A percentile compares a stretch with the other conserved stretches of the same genome.
Conservation (phyloP, 305 asterid species). For the Fraxinus dipetala region DNA sequence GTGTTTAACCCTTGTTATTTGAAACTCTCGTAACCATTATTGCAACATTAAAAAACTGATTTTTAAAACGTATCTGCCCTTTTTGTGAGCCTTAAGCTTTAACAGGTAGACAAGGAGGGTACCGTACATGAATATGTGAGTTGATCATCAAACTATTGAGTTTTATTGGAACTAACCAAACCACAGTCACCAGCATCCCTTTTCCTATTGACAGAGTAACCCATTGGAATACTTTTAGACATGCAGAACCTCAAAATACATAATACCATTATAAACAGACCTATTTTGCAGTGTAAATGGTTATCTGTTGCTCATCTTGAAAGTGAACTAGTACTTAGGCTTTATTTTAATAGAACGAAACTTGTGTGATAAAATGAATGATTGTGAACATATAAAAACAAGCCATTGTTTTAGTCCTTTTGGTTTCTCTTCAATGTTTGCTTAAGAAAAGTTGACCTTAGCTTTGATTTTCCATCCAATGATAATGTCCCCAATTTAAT, state of each 20-base stretch:
- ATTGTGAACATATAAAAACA: background rate
- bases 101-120: too few relatives aligned
- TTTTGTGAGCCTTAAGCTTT: too few relatives aligned
- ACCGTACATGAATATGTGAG: background rate
- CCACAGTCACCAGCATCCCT: too few relatives aligned
- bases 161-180: background rate
- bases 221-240: too few relatives aligned
- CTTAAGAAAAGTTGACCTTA: background rate
- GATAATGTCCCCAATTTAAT: constrained; percentile 2
- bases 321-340: background rate
- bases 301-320: background rate
- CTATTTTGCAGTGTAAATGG: background rate
- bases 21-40: too few relatives aligned
- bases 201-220: too few relatives aligned
- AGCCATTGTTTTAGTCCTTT: background rate
- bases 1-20: too few relatives aligned
- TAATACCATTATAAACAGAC: background rate
- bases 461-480: background rate
- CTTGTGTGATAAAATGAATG: background rate
- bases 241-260: background rate
- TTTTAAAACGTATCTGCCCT: too few relatives aligned
- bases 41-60: too few relatives aligned
- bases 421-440: background rate
- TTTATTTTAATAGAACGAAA: background rate
- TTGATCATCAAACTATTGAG: background rate